Evolutionary conservation across 208 protist genomes (phyloP), one percentile per base, ranked within the genome.

Genomic region (Wallacemonas sp.): DNA sequence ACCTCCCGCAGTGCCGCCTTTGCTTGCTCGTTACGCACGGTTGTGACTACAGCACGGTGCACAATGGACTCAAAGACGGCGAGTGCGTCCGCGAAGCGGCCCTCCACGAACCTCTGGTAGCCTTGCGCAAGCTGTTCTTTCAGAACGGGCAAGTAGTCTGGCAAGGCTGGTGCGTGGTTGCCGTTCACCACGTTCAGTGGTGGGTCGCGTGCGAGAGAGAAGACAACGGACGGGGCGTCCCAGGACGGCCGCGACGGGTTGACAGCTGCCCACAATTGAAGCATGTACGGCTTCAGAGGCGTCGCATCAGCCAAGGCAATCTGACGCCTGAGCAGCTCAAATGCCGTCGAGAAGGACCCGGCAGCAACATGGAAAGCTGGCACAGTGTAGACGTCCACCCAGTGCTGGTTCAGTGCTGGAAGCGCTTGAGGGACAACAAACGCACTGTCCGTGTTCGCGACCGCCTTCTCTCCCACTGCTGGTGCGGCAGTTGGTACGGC

Each of bases 281-380:
- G 44, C 80, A 98, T 97, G 59, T 91, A 61, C 29, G 63, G 58
- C 64, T 93, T 87, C 22, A 99, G 68, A 42, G 98, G 97, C 37
- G 68, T 63, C 15, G 89, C 96, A 70, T 98, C 83, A 34, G 86
- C 70, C 27, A 98, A 71, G 21, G 96, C 97, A 66, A 96, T 79
- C 81, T 98, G 96, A 22, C 83, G 68, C 44, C 89, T 63, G 19
- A 97, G 73, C 37, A 98, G 70, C 15, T 92, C 64, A 78, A 99
- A 93, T 2, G 97, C 98, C 3, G 76, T 90, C 17, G 85, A 78
- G 65, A 99, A 99, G 1, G 91, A 89, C 9, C 97, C 97, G 10
- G 97, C 95, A n/a, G 97, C 95, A 26, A 96, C 76, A 64, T 99
- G 97, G 71, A 98, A 97, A 17, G 79, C 87, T 9, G 96, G 87